Percentiles rank a stretch among this genome's conserved stretches.
phyloP scores from a whole-genome alignment of 371 early-diverging fungal genomes.

The Sporodiniella umbellata region DNA sequence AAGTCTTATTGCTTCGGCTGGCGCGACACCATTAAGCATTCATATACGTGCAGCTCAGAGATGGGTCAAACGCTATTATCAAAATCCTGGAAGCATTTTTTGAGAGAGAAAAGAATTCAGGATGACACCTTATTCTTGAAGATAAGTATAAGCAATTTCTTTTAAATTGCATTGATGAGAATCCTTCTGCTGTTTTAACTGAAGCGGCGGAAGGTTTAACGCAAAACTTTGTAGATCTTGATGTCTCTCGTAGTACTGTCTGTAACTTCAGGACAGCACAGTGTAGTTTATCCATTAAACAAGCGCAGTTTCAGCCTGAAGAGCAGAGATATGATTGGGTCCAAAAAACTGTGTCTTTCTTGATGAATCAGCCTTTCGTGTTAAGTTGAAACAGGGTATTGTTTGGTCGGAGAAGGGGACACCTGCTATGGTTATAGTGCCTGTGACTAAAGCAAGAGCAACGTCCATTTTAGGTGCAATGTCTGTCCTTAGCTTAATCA shows the following conservation, averaged over 20 bases:
- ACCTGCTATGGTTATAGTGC: too few species aligned
- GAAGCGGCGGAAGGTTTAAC: not conserved
- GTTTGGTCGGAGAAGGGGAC: too few species aligned
- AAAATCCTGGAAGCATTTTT: slow-evolving; percentile 16
- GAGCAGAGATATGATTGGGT: slow-evolving; percentile 19
- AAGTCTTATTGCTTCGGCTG: slow-evolving; percentile 9
- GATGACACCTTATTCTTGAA: slow-evolving; percentile 2
- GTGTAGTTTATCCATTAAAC: slow-evolving; percentile 16
- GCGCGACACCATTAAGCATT: not conserved
- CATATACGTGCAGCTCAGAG: not conserved
- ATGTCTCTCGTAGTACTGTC: slow-evolving; percentile 17
- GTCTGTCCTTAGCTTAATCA: too few species aligned
- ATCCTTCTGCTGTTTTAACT: slow-evolving; percentile 13
- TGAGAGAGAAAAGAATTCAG: slow-evolving; percentile 9
- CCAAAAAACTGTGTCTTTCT: slow-evolving; percentile 9
- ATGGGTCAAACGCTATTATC: slow-evolving; percentile 13
- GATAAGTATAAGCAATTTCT: slow-evolving; percentile 7
- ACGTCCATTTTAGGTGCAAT: too few species aligned
- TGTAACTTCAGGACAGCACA: slow-evolving; percentile 15
- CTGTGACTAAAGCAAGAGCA: too few species aligned
- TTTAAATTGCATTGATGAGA: slow-evolving; percentile 12
- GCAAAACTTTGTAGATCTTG: slow-evolving; percentile 15
- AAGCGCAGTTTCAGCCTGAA: slow-evolving; percentile 2
- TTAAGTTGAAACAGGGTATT: too few species aligned
- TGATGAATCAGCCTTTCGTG: too few species aligned